Evolutionary conservation across 2,329 filamentous ascomycete genomes (phyloP), one percentile per base, ranked within the genome.

Genomic region (Xylariaceae sp.): DNA sequence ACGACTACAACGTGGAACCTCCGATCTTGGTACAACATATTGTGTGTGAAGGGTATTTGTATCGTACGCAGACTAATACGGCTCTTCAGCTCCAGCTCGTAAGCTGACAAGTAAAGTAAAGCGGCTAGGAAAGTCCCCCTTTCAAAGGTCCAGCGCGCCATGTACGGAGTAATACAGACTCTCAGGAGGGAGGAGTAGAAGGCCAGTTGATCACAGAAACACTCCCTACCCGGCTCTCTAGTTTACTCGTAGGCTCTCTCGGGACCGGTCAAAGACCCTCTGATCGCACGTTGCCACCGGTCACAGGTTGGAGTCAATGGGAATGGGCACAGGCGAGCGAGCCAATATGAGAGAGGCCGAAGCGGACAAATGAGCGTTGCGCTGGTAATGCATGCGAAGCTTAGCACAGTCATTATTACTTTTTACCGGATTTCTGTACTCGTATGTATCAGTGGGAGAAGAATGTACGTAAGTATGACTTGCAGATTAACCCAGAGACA

Each of bases 391-490:
- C 17, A 51, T 51, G 30, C 13, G 8, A 3, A 13, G 37, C 47
- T 50, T 35, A 52, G 39, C 41, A 63, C 53, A 53, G 50, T 58
- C 55, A 57, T 51, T 48, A 35, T 56, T 60, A 30, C 23, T 30
- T 30, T 30, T 30, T 30, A 30, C 23, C 4, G 23, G 23, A 30
- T 18, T 18, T 18, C 17, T 18, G 17, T 17, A 17, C 17, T 17
- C 17, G 17, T 30, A 30, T 4, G 3, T 30, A 30, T 5, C 23
- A 41, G 11, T 10, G 37, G 11, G 48, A 37, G 39, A 45, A 18
- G 17, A 45, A 37, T 58, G 53, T 53, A 44, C 52, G 61, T 49
- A 45, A 51, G 37, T 52, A 58, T 61, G 58, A 61, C 58, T 56
- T 57, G 56, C 61, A 58, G 58, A 55, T 30, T 4, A 30, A 30